Evolutionary conservation across 2,329 filamentous ascomycete genomes (phyloP), one percentile per base, ranked within the genome.

Genomic region (Dactylellina haptotyla): DNA sequence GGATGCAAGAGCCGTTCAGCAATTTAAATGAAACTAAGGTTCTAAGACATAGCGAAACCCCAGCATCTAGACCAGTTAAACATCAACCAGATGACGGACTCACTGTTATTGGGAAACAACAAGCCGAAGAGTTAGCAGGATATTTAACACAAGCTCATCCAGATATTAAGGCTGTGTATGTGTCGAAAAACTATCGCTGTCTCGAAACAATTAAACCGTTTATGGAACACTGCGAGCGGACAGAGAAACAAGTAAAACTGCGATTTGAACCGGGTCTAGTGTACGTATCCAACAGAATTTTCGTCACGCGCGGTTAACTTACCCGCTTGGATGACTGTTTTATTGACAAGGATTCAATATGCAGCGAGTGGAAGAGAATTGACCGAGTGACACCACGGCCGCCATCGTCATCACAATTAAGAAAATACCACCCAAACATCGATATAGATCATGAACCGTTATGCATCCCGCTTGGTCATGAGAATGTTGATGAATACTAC

Each of bases 171-270:
- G 46, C 25, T 1, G 46, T 63, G 2, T 63, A 53, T 32, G 53
- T 46, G 8, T 63, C 58, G 25, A 23, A 43, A 8, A 16, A 63
- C 16, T 63, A 63, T 8, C 58, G 58, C 4, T 63, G 58, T 32
- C 32, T 63, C 16, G 30, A 53, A 34, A 63, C 45, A 2, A 30
- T 43, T 10, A 63, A 53, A 10, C 58, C 58, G 16, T 53, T 37
- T 23, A 16, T 53, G 6, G 45, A 63, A 8, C 20, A 43, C 1
- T 32, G 45, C 20, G 45, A 63, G 18, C 16, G 6, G 0, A 23
- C 51, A 1, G 58, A 46, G 9, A 63, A 43, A 6, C 14, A 16
- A 5, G 20, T 63, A 16, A 63, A 32, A 5, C 30, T 63, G 5
- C 45, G 58, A 25, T 50, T 37, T 53, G 58, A 63, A 32, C 37